A percentile compares a stretch with the other conserved stretches of the same genome.
phyloP scores from a whole-genome alignment of 78 protist species.

The Dictyostelium capitatum region DNA sequence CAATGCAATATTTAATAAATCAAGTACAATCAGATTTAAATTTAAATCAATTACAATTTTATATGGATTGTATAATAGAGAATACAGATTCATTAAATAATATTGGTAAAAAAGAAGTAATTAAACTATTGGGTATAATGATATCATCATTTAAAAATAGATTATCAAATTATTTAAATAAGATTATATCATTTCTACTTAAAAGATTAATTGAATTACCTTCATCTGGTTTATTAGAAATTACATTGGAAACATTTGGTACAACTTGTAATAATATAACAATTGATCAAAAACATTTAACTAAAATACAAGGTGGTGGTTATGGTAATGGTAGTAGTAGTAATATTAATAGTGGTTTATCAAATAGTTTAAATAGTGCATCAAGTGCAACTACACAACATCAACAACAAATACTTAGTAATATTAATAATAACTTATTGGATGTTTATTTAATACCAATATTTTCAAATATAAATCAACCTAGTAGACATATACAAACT shows the following conservation, averaged over 20 bases:
- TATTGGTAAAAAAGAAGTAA: constrained; percentile 16
- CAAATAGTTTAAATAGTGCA: background rate
- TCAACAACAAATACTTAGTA: background rate
- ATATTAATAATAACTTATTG: background rate
- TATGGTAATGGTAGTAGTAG: background rate
- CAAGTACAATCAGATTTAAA: background rate
- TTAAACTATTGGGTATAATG: background rate
- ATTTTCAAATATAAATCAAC: background rate
- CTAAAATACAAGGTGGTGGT: background rate
- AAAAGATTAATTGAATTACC: constrained; percentile 3
- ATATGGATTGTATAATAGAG: constrained; percentile 18
- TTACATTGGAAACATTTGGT: constrained; percentile 21
- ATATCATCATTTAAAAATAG: background rate
- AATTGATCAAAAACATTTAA: background rate
- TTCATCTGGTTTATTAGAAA: constrained; percentile 16
- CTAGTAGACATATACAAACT: constrained; percentile 31
- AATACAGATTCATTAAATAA: background rate
- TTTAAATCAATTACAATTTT: constrained; percentile 1
- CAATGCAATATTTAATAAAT: constrained; percentile 10
- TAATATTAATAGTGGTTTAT: background rate
- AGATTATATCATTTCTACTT: background rate
- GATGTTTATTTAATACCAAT: constrained; percentile 19
- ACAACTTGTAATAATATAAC: too few species aligned
- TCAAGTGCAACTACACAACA: background rate
- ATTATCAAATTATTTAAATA: background rate